Evolutionary conservation across 2,329 filamentous ascomycete genomes (phyloP).

Genomic region (Periconia macrospinosa): DNA sequence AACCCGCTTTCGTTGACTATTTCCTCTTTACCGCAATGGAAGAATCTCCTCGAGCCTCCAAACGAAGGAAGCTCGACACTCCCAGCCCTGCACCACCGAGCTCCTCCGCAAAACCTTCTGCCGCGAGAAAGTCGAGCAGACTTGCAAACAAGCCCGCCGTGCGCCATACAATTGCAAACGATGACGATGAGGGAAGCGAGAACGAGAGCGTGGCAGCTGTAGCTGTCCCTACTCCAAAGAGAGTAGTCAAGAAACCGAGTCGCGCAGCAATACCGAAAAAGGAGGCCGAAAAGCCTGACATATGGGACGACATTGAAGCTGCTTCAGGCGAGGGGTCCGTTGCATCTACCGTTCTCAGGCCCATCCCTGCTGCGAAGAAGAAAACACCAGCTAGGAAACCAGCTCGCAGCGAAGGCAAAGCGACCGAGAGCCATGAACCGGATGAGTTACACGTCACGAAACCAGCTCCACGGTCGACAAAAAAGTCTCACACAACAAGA

Average conservation of each 20-base stretch:
- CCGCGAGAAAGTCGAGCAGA: conserved; percentile 23
- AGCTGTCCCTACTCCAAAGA: conserved; percentile 8
- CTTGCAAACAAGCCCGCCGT: conserved; percentile 18
- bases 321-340: conserved; percentile 35
- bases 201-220: conserved; percentile 6
- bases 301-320: conserved; percentile 50
- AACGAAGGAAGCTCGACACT: conserved; percentile 40
- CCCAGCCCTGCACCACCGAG: conserved; percentile 24
- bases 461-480: conserved; percentile 21
- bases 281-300: conserved; percentile 27
- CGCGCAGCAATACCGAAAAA: not conserved
- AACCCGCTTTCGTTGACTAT: not conserved
- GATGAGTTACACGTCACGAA: conserved; percentile 17
- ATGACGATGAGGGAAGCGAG: conserved; percentile 8
- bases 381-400: conserved; percentile 10
- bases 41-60: conserved; percentile 38
- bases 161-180: conserved; percentile 12
- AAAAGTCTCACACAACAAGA: conserved; percentile 15
- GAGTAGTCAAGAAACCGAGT: conserved; percentile 10
- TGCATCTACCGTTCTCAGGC: not conserved
- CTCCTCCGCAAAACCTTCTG: conserved; percentile 21
- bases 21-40: conserved; percentile 24
- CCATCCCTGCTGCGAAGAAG: not conserved
- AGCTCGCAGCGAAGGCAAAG: conserved; percentile 1
- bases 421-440: conserved; percentile 1